Conservation (phyloP, 176 grass and related monocot genomes). For the Phoenix dactylifera region DNA sequence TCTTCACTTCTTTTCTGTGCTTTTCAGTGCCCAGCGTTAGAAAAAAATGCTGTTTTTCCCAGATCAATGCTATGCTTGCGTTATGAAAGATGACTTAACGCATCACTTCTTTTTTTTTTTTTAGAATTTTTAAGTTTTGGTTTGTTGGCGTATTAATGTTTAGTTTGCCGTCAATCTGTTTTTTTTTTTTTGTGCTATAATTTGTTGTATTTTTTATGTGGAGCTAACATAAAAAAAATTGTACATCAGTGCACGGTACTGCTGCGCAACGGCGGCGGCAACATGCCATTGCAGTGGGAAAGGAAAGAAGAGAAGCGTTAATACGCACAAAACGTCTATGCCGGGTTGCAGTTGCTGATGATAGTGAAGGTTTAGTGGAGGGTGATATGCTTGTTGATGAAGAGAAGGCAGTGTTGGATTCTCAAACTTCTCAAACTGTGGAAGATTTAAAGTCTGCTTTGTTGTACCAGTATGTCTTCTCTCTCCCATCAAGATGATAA, state of each 20-base stretch:
- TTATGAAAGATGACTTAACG: too few species aligned
- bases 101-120: too few species aligned
- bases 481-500: not conserved
- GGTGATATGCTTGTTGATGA: constrained; percentile 80
- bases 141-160: too few species aligned
- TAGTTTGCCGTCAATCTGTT: too few species aligned
- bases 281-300: constrained; percentile 67
- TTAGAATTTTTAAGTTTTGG: too few species aligned
- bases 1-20: too few species aligned
- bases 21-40: too few species aligned
- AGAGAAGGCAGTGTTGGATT: constrained; percentile 46
- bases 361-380: constrained; percentile 35
- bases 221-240: not conserved
- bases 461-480: constrained; percentile 50
- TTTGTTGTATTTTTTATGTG: not conserved
- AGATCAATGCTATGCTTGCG: too few species aligned
- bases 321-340: constrained; percentile 92
- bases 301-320: constrained; percentile 93
- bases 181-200: not conserved
- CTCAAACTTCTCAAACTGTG: constrained; percentile 60
- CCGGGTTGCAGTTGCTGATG: constrained; percentile 45
- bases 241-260: constrained; percentile 37
- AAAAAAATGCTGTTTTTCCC: too few species aligned
- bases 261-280: constrained; percentile 57
- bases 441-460: constrained; percentile 62